phyloP scores from a whole-genome alignment of 1,284 basidiomycete species.

The Trichosporon asahii region DNA sequence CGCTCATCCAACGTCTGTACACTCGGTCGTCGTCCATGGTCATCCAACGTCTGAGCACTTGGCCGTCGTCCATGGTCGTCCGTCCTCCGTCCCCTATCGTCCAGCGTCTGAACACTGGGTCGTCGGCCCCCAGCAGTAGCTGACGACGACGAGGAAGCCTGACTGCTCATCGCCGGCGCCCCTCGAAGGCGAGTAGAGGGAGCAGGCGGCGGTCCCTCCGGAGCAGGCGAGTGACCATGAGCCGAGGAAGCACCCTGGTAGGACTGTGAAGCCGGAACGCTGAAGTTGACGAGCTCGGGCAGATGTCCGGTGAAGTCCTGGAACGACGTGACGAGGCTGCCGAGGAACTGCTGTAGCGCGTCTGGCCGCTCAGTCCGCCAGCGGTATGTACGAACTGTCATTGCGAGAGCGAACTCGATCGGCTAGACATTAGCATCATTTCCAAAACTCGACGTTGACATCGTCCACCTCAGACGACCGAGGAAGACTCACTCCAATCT shows the following conservation, averaged over 20 bases:
- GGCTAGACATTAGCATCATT: constrained; percentile 53
- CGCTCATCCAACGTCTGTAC: neutral
- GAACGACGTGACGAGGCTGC: constrained; percentile 67
- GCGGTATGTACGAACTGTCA: constrained; percentile 72
- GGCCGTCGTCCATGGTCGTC: neutral
- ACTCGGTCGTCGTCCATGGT: neutral
- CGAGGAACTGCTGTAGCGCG: constrained; percentile 66
- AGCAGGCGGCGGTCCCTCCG: neutral
- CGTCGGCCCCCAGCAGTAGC: neutral
- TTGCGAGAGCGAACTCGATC: constrained; percentile 70
- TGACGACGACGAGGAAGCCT: neutral
- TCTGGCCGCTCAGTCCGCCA: constrained; percentile 74
- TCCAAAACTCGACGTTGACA: too few relatives aligned
- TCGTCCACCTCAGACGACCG: neutral
- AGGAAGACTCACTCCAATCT: constrained; percentile 62
- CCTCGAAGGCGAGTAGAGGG: neutral
- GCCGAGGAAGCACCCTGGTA: neutral
- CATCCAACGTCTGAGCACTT: constrained; percentile 2
- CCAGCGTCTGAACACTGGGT: neutral
- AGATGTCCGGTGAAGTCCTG: constrained; percentile 59
- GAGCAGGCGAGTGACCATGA: neutral
- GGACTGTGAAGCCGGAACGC: constrained; percentile 1
- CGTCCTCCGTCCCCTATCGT: neutral
- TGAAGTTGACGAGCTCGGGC: constrained; percentile 48
- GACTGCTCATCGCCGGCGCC: neutral